Base-by-base conservation (phyloP, 768 basidiomycete genomes). In the Tremella mesenterica region DNA sequence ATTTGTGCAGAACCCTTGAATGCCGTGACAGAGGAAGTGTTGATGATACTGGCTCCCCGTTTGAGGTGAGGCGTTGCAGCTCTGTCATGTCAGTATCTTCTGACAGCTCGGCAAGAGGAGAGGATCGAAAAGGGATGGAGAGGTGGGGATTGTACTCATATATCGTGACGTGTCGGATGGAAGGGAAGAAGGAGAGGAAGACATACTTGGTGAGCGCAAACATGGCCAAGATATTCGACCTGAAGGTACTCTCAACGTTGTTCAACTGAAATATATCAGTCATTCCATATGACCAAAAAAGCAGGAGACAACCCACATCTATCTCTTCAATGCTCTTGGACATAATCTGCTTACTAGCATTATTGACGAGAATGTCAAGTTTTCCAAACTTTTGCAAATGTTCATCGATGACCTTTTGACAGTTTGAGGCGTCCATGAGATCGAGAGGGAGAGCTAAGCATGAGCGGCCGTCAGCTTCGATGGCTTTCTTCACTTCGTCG, bases 61-160 rank as follows among this genome's bases (percentile, higher is more conserved):
- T 79, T 79, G 72, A 83, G 75, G 68, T 83, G 79, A 16, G 82
- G 81, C 14, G 82, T 64, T 13, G 81, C 88, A 57, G 73, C 77
- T 65, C 61, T 65, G 52, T 5, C 13, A 5, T 20, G 43, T 46
- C 46, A 49, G 20, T 29, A 7, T n/a, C 50, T 12, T 25, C 21
- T 10, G 26, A 43, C 29, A 52, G 45, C 25, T 1, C 5, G 21
- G 14, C 10, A 16, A 49, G 38, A 25, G 16, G 23, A 26, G 20
- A 41, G 14, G 14, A n/a, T n/a, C n/a, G n/a, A n/a, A n/a, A n/a
- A n/a, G n/a, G n/a, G n/a, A n/a, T n/a, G 38, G 14, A 4, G 38
- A 5, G 14, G 38, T 41, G 38, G 4, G 38, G 23, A 34, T 34
- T 6, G 8, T 13, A 14, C 18, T 23, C 39, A 28, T 20, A 48